Conservation (phyloP, 2,329 filamentous ascomycete genomes). For the Fusarium sp. region DNA sequence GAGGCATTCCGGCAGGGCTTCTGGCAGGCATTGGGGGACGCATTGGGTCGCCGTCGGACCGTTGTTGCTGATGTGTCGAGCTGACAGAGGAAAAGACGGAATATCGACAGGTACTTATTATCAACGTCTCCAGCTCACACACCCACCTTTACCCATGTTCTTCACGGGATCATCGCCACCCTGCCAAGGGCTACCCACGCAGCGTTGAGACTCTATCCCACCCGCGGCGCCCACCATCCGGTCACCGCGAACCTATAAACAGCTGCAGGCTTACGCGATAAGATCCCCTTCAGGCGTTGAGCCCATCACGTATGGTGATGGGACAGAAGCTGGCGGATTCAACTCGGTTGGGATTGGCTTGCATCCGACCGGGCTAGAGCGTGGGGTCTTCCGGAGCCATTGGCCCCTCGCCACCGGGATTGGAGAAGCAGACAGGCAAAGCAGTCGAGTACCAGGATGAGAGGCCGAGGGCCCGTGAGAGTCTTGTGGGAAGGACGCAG, state of each 20-base stretch:
- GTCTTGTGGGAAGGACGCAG: conserved; percentile 29
- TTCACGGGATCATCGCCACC: conserved; percentile 20
- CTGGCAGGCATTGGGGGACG: conserved; percentile 10
- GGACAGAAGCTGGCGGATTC: conserved; percentile 16
- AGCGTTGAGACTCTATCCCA: conserved; percentile 19
- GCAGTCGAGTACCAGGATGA: conserved; percentile 24
- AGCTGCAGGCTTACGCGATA: conserved; percentile 35
- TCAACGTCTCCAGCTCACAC: conserved; percentile 16
- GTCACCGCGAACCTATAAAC: conserved; percentile 33
- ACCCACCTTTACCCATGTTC: background rate
- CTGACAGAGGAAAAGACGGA: conserved; percentile 9
- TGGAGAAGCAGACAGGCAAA: background rate
- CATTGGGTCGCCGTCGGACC: conserved; percentile 15
- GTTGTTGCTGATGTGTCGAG: conserved; percentile 12
- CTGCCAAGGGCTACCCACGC: conserved; percentile 17
- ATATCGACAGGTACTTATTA: conserved; percentile 29
- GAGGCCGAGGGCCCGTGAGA: conserved; percentile 27
- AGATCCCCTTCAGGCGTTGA: conserved; percentile 28
- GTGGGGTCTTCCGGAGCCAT: conserved; percentile 32
- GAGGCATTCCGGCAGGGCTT: conserved; percentile 19
- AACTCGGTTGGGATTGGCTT: conserved; percentile 24
- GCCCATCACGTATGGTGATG: conserved; percentile 23
- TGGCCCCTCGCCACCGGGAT: conserved; percentile 22
- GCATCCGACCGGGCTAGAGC: conserved; percentile 18
- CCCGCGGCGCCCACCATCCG: conserved; percentile 21